A percentile compares a stretch with the other conserved stretches of the same genome.
phyloP scores from a whole-genome alignment of 768 basidiomycete species.

The Suillus clintonianus region DNA sequence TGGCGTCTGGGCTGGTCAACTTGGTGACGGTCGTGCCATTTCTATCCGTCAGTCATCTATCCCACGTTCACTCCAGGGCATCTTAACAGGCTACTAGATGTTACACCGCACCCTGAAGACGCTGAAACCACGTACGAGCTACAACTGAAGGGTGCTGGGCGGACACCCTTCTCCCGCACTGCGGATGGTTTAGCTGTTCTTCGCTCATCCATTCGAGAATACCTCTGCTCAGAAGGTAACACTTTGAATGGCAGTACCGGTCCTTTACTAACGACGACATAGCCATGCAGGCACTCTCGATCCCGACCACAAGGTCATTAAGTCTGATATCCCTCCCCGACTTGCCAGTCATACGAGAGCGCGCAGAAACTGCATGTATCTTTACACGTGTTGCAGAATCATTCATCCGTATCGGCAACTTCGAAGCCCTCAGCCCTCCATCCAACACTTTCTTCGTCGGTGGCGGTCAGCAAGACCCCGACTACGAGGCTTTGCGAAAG shows the following conservation, averaged over 20 bases:
- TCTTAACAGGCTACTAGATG: constrained; percentile 46
- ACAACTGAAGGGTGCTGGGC: constrained; percentile 92
- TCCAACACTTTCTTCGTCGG: constrained; percentile 65
- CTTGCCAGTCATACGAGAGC: constrained; percentile 77
- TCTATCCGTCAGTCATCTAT: constrained; percentile 58
- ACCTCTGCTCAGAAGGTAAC: constrained; percentile 83
- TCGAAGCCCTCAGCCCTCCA: constrained; percentile 83
- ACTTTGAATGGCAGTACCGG: neutral
- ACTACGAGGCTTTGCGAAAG: constrained; percentile 73
- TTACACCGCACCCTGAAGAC: constrained; percentile 70
- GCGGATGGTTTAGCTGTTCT: constrained; percentile 96
- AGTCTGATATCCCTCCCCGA: constrained; percentile 74
- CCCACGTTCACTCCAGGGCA: neutral
- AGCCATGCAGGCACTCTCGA: constrained; percentile 78
- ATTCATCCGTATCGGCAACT: constrained; percentile 90
- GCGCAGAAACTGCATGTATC: constrained; percentile 68
- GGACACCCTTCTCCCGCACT: constrained; percentile 89
- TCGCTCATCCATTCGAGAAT: constrained; percentile 94
- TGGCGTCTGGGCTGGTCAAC: constrained; percentile 88
- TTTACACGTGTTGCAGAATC: constrained; percentile 84
- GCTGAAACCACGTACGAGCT: constrained; percentile 70
- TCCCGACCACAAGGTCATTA: constrained; percentile 89
- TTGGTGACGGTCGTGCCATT: constrained; percentile 96
- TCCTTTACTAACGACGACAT: constrained; percentile 38
- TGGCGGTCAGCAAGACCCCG: constrained; percentile 71